Percentiles rank a stretch among this genome's conserved stretches.
Conservation (phyloP, 352 stramenopile species). For the Globisporangium emineosum region DNA sequence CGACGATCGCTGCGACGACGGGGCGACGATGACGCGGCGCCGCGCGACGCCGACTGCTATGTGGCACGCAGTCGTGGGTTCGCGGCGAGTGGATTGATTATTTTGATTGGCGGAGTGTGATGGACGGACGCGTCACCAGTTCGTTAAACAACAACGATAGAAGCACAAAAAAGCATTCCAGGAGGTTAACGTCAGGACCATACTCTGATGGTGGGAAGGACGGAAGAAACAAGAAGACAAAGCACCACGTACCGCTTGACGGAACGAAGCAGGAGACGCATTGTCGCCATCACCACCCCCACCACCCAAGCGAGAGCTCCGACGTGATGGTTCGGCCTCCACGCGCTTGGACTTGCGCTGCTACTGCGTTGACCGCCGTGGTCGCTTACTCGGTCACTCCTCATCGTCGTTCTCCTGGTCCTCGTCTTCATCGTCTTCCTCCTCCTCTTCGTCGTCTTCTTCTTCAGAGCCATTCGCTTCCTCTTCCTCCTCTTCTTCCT, state of each 20-base stretch:
- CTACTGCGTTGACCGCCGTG: not conserved
- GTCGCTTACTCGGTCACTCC: slow-evolving; percentile 7
- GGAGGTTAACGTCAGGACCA: not conserved
- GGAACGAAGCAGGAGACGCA: not conserved
- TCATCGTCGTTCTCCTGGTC: slow-evolving; percentile 16
- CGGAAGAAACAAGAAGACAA: not conserved
- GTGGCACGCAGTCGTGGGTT: not conserved
- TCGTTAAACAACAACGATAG: not conserved
- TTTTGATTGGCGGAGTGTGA: not conserved
- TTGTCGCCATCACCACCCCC: not conserved
- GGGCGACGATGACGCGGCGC: slow-evolving; percentile 1
- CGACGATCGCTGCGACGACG: slow-evolving; percentile 16
- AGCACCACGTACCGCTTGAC: slow-evolving; percentile 4
- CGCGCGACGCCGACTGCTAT: not conserved
- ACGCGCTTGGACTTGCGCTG: not conserved
- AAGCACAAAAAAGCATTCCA: not conserved
- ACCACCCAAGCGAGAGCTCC: slow-evolving; percentile 13
- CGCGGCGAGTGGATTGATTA: not conserved
- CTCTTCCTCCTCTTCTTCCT: slow-evolving; percentile 25
- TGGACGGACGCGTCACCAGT: not conserved
- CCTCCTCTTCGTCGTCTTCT: slow-evolving; percentile 21
- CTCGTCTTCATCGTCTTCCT: slow-evolving; percentile 15
- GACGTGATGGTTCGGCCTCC: slow-evolving; percentile 10
- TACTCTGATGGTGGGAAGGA: not conserved
- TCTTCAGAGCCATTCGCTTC: slow-evolving; percentile 14